phyloP scores from a whole-genome alignment of 2,329 filamentous ascomycete genomes.

The Arthrinium puccinioides region DNA sequence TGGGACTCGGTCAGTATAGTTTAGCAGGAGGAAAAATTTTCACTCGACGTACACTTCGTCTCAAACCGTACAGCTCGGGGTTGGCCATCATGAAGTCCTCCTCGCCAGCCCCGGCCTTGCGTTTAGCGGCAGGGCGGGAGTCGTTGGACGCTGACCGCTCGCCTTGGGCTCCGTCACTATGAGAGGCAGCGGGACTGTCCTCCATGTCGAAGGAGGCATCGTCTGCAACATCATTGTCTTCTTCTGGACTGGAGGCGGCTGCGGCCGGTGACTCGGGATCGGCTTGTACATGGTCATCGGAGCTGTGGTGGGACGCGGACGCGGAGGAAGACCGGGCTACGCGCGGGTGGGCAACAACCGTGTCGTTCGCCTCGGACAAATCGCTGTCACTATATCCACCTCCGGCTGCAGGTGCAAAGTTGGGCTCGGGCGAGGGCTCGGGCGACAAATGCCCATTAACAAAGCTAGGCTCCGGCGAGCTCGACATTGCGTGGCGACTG shows the following conservation, averaged over 20 bases:
- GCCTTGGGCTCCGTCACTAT: slow-evolving; percentile 39
- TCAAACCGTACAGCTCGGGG: slow-evolving; percentile 88
- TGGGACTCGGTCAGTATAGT: slow-evolving; percentile 28
- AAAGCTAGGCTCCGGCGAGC: slow-evolving; percentile 52
- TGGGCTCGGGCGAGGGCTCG: slow-evolving; percentile 39
- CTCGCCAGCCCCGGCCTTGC: slow-evolving; percentile 62
- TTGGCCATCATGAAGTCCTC: slow-evolving; percentile 85
- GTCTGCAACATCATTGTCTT: slow-evolving; percentile 50
- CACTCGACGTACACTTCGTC: slow-evolving; percentile 68
- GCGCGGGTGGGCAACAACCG: slow-evolving; percentile 38
- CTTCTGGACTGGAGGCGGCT: slow-evolving; percentile 37
- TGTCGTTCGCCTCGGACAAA: slow-evolving; percentile 63
- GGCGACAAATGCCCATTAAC: slow-evolving; percentile 61
- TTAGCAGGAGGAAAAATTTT: slow-evolving; percentile 8
- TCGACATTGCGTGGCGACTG: slow-evolving; percentile 48
- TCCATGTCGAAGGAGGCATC: slow-evolving; percentile 74
- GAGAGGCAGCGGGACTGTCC: slow-evolving; percentile 44
- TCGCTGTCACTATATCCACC: slow-evolving; percentile 61
- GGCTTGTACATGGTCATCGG: slow-evolving; percentile 26
- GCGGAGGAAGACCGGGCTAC: slow-evolving; percentile 35
- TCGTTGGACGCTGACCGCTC: slow-evolving; percentile 64
- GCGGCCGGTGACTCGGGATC: slow-evolving; percentile 25
- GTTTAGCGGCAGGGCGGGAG: slow-evolving; percentile 63
- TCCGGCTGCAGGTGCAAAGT: slow-evolving; percentile 25
- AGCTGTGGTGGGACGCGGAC: slow-evolving; percentile 28